Base-by-base conservation (phyloP, 257 asterid genomes). In the Orobanche coerulescens region DNA sequence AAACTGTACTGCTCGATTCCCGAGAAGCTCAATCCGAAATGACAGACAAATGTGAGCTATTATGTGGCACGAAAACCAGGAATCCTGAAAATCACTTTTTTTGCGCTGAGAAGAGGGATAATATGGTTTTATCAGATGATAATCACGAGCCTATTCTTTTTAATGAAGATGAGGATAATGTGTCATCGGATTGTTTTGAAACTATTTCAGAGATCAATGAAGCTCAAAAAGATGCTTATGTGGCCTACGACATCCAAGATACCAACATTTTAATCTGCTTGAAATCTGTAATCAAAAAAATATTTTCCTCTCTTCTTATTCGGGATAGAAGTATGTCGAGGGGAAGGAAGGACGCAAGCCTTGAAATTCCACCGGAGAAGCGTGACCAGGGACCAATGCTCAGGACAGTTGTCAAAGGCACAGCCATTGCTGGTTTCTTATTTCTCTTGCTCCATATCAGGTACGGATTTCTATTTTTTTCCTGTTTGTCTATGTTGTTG, bases 361-460 rank as follows among this genome's bases (percentile, higher is more conserved):
- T 67, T 37, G 72, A 20, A 47, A 58, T 10, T 30, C 71, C 76
- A 20, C 54, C 64, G 6, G 66, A 2, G 28, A 79, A 81, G 69
- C 76, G 8, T 20, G 67, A 26, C 5, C 48, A 49, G 56, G 76
- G 33, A 66, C 84, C 84, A 66, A 56, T 89, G 40, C 74, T 90
- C 49, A 78, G 73, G 70, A 75, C 87, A 52, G 86, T 84, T 37
- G 82, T 71, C 48, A 79, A 78, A 68, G 90, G 97, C 76, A 90
- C 94, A 42, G 94, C 94, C 46, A 71, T 90, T 69, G 81, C 86
- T 43, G 93, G 94, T 46, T 70, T 73, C 19, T 48, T 87, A 55
- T 69, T 75, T 75, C 74, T 90, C 67, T 60, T 85, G 71, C 75
- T 87, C 65, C 88, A 81, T 46, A 70, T 90, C 71, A 87, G 87